Conservation (phyloP, 2,329 filamentous ascomycete species). For the Fusarium domesticum region DNA sequence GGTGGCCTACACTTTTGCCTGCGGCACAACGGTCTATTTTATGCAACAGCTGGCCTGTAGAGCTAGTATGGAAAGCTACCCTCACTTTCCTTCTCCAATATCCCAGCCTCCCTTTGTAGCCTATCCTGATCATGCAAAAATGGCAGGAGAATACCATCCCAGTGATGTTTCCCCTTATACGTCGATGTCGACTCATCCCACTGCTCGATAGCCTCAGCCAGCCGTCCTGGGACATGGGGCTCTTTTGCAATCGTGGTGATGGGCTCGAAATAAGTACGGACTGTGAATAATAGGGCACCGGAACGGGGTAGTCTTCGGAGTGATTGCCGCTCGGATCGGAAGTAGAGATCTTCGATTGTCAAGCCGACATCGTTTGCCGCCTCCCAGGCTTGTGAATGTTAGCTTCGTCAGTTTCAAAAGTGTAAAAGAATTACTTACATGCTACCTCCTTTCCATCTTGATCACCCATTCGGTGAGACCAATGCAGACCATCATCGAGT, state of each 20-base stretch:
- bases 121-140: conserved; percentile 15
- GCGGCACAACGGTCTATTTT: too few relatives aligned
- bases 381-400: conserved; percentile 12
- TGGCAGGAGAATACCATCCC: conserved; percentile 12
- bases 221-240: conserved; percentile 12
- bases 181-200: conserved; percentile 15
- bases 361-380: conserved; percentile 9
- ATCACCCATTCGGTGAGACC: conserved; percentile 20
- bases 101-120: conserved; percentile 4
- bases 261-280: conserved; percentile 19
- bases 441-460: conserved; percentile 12
- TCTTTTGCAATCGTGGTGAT: conserved; percentile 12
- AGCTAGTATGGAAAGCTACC: conserved; percentile 11
- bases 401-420: neutral
- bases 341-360: conserved; percentile 14
- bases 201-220: conserved; percentile 15
- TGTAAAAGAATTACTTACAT: neutral
- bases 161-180: conserved; percentile 20
- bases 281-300: conserved; percentile 11
- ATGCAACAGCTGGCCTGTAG: neutral
- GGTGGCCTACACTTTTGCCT: too few relatives aligned
- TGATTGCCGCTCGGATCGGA: conserved; percentile 19
- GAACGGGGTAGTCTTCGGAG: conserved; percentile 17
- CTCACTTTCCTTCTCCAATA: conserved; percentile 9
- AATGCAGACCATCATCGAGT: conserved; percentile 19